Base-by-base conservation (phyloP, 139 green algal species). In the Closterium sp. region DNA sequence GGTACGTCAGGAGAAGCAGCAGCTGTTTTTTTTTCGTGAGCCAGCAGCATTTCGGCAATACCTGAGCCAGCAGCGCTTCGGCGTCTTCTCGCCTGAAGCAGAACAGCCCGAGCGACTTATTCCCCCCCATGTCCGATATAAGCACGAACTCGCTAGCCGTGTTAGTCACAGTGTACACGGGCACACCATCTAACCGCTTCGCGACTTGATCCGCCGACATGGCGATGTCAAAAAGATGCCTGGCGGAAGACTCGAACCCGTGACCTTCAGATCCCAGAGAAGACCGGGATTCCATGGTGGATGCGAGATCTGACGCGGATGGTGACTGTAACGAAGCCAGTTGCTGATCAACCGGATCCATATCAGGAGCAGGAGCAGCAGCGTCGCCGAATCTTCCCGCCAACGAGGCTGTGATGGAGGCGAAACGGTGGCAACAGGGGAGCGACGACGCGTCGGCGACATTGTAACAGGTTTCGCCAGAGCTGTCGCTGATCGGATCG, bases 81-180 rank as follows among this genome's bases (percentile, higher is more conserved):
- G 90, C 90, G 66, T 93, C 90, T 33, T 93, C 31, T 89, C 93
- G n/a, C 32, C 90, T 34, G 88, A 93, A 93, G 35, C 90, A 93
- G 33, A 93, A 93, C 4, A 93, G 84, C 12, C 90, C 90, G 8
- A 93, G 32, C 7, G 90, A 93, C 43, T 93, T 93, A 21, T 88
- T 92, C 43, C 33, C 64, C 43, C 88, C 34, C 90, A 92, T 34
- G 5, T 93, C 90, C 19, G 87, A 89, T 23, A 93, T 86, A 23
- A 93, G 90, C 64, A 93, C 90, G 87, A 93, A 93, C 90, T 93
- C 90, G 33, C 93, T 93, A 23, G 31, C 89, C 16, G 88, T 55
- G 84, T 93, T 93, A 89, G 38, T 93, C n/a, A 93, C 90, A 12
- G 90, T 93, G 33, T 93, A 93, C 76, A 93, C 90, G 31, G 88